A percentile compares a stretch with the other conserved stretches of the same genome.
These are phyloP conservation scores for Styphnolobium japonicum DNA, from an alignment of 306 rosid genomes.

Conservation along the genomic window DNA sequence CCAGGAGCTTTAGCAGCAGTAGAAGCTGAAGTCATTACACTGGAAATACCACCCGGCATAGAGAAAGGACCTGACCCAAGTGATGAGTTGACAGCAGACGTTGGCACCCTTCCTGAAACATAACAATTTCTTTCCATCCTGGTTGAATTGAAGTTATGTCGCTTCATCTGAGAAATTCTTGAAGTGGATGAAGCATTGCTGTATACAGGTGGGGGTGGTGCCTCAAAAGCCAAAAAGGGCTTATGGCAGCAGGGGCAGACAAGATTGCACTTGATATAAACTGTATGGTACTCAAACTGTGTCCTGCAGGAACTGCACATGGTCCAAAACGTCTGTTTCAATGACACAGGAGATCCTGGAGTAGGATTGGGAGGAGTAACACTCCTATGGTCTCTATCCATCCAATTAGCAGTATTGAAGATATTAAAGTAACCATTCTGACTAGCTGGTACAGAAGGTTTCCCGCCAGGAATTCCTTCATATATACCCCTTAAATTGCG, in stretches of 20 bases:
- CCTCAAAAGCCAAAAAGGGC: conserved; percentile 57
- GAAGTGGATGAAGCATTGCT: conserved; percentile 33
- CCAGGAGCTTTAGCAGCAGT: conserved; percentile 40
- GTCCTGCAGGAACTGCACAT: conserved; percentile 51
- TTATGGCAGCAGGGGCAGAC: conserved; percentile 45
- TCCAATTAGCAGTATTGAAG: conserved; percentile 22
- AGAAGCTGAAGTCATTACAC: conserved; percentile 29
- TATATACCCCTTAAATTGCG: conserved; percentile 11
- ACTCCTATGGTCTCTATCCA: conserved; percentile 29
- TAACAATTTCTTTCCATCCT: conserved; percentile 29
- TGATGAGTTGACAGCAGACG: conserved; percentile 33
- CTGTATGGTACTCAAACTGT: conserved; percentile 53
- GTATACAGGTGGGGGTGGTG: conserved; percentile 35
- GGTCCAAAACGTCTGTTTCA: conserved; percentile 73
- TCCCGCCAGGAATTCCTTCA: conserved; percentile 22
- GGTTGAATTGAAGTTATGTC: conserved; percentile 30
- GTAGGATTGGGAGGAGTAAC: conserved; percentile 29
- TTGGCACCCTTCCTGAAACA: conserved; percentile 36
- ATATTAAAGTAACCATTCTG: conserved; percentile 39
- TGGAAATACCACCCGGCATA: conserved; percentile 24
- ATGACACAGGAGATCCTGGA: conserved; percentile 16
- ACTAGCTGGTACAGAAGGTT: conserved; percentile 26
- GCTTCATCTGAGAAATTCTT: conserved; percentile 30
- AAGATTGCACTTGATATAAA: conserved; percentile 38
- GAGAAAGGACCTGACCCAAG: conserved; percentile 35